Evolutionary conservation across 176 grass and related monocot genomes (phyloP), one percentile per base, ranked within the genome.

Genomic region (Lolium rigidum): DNA sequence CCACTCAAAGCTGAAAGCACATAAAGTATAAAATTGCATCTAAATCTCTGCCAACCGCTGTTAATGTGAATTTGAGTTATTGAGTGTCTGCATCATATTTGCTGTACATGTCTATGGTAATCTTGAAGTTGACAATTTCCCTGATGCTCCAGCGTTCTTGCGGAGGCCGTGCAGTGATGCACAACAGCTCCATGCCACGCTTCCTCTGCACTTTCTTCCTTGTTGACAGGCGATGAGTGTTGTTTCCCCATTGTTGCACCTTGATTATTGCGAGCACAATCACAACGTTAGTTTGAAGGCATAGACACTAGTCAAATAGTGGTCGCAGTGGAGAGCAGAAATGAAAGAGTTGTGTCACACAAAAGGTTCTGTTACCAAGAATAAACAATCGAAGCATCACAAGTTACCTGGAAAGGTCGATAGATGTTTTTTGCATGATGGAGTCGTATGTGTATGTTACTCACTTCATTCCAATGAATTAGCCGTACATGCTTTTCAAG

Each of bases 101-200:
- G 82, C 0, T 35, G 12, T 79, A 87, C 84, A 84, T 87, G 25
- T 24, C 56, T 14, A 67, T 7, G 44, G 66, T 80, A 66, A 83
- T 83, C 46, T 70, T 79, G 73, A 90, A 86, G 60, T 86, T 90
- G 44, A 70, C 61, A 6, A 73, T 75, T 52, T 83, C 65, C 64
- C 47, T 86, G 56, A 83, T 83, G 47, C 89, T 87, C 84, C 55
- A 83, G 79, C 35, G 9, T 78, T 87, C 80, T 49, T 79, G 46
- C 17, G 79, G 84, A 35, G 79, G 65, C 2, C 55, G 2, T n/a
- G 88, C 79, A 46, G 61, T 70, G 41, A 47, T 16, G 21, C 55
- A 72, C 54, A 82, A 3, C 11, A 78, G 62, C 21, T 77, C n/a
- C 10, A 63, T 82, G 9, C 54, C 6, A 1, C 6, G 60, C 14